phyloP scores from a whole-genome alignment of 768 basidiomycete genomes.

The Paxillus involutus region DNA sequence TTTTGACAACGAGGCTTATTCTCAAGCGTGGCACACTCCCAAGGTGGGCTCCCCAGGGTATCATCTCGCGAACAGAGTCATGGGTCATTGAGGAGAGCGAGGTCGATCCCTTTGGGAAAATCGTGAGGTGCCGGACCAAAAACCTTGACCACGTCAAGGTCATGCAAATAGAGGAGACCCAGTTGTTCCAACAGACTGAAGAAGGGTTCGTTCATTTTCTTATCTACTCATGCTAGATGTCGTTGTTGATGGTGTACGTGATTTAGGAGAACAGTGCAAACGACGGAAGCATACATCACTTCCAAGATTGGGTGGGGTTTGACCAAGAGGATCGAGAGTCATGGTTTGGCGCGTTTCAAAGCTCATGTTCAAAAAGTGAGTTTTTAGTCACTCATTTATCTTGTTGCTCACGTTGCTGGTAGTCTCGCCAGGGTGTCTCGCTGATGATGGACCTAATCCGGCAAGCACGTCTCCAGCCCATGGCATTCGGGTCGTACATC shows the following conservation, averaged over 20 bases:
- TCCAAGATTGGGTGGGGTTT: conserved; percentile 91
- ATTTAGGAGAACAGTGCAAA: conserved; percentile 74
- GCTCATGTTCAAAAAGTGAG: conserved; percentile 81
- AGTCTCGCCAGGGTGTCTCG: conserved; percentile 89
- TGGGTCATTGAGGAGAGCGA: conserved; percentile 97
- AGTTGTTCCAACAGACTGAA: conserved; percentile 62
- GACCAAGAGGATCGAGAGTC: conserved; percentile 82
- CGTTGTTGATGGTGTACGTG: conserved; percentile 4
- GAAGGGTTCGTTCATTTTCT: conserved; percentile 60
- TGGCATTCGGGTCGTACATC: conserved; percentile 41
- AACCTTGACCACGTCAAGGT: conserved; percentile 95
- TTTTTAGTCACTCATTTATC: conserved; percentile 5
- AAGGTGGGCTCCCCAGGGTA: conserved; percentile 84
- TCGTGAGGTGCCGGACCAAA: conserved; percentile 75
- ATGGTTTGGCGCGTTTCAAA: conserved; percentile 83
- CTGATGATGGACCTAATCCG: conserved; percentile 78
- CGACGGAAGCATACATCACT: conserved; percentile 83
- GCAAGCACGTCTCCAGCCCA: conserved; percentile 65
- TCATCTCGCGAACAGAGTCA: conserved; percentile 81
- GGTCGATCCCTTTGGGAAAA: conserved; percentile 80
- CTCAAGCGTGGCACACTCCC: conserved; percentile 91
- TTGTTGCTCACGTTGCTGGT: conserved; percentile 5
- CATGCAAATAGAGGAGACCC: conserved; percentile 88
- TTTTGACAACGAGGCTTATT: conserved; percentile 87
- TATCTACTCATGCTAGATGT: not conserved